A percentile compares a stretch with the other conserved stretches of the same genome.
These are phyloP conservation scores for Blastobotrys mokoenaii DNA, from an alignment of 805 yeast genomes.

Conservation along the genomic window DNA sequence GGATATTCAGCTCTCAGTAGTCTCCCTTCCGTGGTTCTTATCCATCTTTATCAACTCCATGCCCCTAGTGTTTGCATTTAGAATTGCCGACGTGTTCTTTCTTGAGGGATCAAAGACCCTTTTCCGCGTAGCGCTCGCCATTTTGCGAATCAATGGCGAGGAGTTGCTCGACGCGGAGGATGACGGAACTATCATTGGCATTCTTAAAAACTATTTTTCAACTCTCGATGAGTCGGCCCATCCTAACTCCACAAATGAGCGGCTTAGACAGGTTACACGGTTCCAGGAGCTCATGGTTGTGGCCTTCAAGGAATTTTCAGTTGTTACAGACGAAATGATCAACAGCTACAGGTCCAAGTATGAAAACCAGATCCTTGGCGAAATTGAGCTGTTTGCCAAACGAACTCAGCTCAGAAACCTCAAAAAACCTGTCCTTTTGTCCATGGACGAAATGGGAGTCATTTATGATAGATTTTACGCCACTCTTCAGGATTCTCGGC, in stretches of 20 bases:
- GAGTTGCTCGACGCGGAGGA: constrained; percentile 70
- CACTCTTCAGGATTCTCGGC: constrained; percentile 54
- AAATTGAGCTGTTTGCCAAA: constrained; percentile 84
- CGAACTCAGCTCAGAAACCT: constrained; percentile 83
- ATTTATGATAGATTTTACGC: constrained; percentile 80
- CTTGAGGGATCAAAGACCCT: constrained; percentile 81
- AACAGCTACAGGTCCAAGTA: constrained; percentile 59
- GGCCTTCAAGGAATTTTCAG: constrained; percentile 84
- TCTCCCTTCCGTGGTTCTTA: constrained; percentile 93
- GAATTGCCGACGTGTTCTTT: constrained; percentile 85
- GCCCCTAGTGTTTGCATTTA: constrained; percentile 89
- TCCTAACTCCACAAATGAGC: constrained; percentile 58
- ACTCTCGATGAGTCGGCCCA: constrained; percentile 72
- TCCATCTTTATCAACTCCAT: constrained; percentile 83
- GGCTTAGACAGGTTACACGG: constrained; percentile 59
- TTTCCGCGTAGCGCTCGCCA: constrained; percentile 89
- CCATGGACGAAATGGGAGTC: constrained; percentile 51
- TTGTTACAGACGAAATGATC: constrained; percentile 67
- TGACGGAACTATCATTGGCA: constrained; percentile 84
- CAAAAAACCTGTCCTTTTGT: constrained; percentile 60
- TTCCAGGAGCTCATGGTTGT: constrained; percentile 87
- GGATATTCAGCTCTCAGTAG: constrained; percentile 88
- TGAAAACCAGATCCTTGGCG: constrained; percentile 70
- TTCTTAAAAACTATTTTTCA: constrained; percentile 73
- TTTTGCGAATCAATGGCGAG: constrained; percentile 83